Percentiles rank a stretch among this genome's conserved stretches.
Conservation (phyloP, 768 basidiomycete species). For the Crepidotus variabilis region DNA sequence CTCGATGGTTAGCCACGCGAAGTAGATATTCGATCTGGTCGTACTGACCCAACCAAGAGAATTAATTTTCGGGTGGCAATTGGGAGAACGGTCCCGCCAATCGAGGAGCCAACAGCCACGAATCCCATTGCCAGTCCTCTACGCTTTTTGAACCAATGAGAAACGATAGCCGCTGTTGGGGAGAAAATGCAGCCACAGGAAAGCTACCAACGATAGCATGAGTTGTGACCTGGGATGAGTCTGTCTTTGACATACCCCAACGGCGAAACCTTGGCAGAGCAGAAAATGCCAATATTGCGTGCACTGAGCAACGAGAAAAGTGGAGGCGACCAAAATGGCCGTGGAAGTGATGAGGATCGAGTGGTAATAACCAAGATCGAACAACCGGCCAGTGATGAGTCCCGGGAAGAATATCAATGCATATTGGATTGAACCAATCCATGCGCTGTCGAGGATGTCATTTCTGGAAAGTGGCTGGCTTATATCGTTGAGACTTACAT, state of each 20-base stretch:
- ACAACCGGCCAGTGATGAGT: constrained; percentile 61
- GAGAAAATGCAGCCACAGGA: constrained; percentile 59
- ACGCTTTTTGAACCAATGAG: constrained; percentile 71
- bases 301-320: constrained; percentile 70
- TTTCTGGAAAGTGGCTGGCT: neutral
- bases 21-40: neutral
- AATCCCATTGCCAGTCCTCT: constrained; percentile 60
- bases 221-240: neutral
- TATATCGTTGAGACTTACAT: constrained; percentile 42
- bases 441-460: constrained; percentile 42
- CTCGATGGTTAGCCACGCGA: neutral
- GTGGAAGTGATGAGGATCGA: constrained; percentile 46
- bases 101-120: constrained; percentile 58
- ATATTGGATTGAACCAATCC: constrained; percentile 78
- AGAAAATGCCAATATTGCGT: constrained; percentile 75
- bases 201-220: constrained; percentile 22
- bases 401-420: constrained; percentile 61
- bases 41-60: constrained; percentile 37
- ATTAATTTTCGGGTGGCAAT: constrained; percentile 56
- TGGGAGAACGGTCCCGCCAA: constrained; percentile 69
- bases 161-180: constrained; percentile 52
- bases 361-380: constrained; percentile 69
- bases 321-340: constrained; percentile 45
- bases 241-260: constrained; percentile 44
- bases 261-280: constrained; percentile 65